phyloP scores from a whole-genome alignment of 345 rosid genomes.

The Dipteronia sinensis region DNA sequence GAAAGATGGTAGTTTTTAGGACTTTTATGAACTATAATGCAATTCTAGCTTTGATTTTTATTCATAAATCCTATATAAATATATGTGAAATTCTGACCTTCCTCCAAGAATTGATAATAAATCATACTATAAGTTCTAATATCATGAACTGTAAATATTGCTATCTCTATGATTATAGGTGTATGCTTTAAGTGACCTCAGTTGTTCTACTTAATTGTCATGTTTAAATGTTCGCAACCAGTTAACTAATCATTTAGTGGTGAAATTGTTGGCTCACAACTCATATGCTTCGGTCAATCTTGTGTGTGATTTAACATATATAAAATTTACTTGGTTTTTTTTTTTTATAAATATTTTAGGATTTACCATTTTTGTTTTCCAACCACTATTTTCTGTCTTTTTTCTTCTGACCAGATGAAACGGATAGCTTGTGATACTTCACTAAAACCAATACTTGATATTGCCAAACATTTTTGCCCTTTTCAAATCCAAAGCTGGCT shows the following conservation, averaged over 20 bases:
- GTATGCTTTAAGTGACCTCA: background rate
- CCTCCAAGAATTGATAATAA: background rate
- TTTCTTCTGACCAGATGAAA: background rate
- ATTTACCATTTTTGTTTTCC: background rate
- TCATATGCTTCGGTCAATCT: background rate
- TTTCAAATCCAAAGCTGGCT: background rate
- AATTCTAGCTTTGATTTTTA: conserved; percentile 1
- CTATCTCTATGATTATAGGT: conserved; percentile 8
- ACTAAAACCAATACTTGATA: background rate
- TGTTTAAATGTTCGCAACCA: background rate
- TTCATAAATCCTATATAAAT: background rate
- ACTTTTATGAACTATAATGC: background rate
- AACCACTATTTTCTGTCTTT: background rate
- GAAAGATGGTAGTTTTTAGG: background rate
- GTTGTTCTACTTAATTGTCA: background rate
- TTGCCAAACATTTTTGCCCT: background rate
- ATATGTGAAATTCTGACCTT: background rate
- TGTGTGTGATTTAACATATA: background rate
- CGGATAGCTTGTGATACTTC: background rate
- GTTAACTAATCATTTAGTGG: background rate
- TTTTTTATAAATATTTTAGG: background rate
- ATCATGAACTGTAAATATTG: background rate
- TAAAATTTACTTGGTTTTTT: background rate
- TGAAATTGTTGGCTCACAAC: background rate
- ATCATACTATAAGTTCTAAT: background rate